phyloP scores from a whole-genome alignment of 1,284 basidiomycete species.

The Irpex lacteus region DNA sequence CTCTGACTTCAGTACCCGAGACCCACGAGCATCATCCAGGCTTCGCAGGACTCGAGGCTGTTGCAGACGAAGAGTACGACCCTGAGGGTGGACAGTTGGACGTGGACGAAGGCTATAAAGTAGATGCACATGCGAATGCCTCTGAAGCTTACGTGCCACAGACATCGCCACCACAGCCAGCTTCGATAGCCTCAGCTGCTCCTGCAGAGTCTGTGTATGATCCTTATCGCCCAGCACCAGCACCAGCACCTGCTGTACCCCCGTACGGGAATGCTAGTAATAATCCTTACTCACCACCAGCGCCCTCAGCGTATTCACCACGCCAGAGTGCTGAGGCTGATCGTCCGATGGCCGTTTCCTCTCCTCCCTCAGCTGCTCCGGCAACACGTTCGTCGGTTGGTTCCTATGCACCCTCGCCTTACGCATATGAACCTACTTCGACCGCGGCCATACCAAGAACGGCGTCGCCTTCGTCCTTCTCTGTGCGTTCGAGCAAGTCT shows the following conservation, averaged over 20 bases:
- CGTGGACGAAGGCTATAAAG: neutral
- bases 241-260: conserved; percentile 11
- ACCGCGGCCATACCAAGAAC: conserved; percentile 14
- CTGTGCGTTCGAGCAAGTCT: conserved; percentile 21
- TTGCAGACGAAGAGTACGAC: neutral
- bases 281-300: conserved; percentile 23
- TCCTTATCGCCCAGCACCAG: conserved; percentile 4
- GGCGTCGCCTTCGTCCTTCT: conserved; percentile 24
- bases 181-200: neutral
- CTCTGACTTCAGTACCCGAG: neutral
- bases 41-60: neutral
- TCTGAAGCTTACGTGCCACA: neutral
- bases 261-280: conserved; percentile 19
- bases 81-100: conserved; percentile 3
- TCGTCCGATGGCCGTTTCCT: conserved; percentile 2
- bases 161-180: neutral
- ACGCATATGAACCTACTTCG: conserved; percentile 13
- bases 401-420: neutral
- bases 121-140: neutral
- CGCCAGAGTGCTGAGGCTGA: conserved; percentile 9
- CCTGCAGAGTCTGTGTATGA: conserved; percentile 1
- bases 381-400: conserved; percentile 1
- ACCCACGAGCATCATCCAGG: neutral
- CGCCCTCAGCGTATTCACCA: conserved; percentile 19
- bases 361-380: conserved; percentile 10